Evolutionary conservation across 1,139 yeast species (phyloP), one percentile per base, ranked within the genome.

Genomic region (Petasospora rhodanensis): DNA sequence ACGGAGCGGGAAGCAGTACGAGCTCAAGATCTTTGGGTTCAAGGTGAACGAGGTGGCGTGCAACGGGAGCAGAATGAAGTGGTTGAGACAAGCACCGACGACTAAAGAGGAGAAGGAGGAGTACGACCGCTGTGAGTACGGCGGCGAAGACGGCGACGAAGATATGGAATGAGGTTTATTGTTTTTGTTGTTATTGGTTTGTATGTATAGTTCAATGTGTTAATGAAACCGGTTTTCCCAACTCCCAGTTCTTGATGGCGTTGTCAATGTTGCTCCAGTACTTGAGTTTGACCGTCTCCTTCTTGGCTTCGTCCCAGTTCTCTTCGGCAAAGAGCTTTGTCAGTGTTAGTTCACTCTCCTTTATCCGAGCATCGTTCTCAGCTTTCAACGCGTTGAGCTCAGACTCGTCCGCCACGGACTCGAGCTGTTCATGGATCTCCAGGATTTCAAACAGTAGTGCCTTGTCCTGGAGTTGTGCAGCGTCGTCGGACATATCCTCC

Each of bases 51-150:
- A 84, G 54, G 55, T 64, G 36, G 81, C 95, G 34, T 65, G 72
- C 14, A 73, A 84, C 30, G 98, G 99, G 0, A 93, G 95, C 10
- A 70, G 97, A 49, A 91, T 91, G 98, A 76, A 73, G 51, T 91
- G 99, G 99, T 66, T 91, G 42, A 74, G 97, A 47, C 76, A 76
- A 58, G 68, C 72, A 43, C 96, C 96, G 1, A 68, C 65, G 33
- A 65, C 77, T 1, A 64, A 61, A 9, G 73, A 64, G 29, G 86
- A 82, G 48, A 59, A 70, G 47, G 63, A 61, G 35, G 91, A 81
- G 54, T 77, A 65, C 45, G 68, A 73, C 10, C 63, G 59, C 29
- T 82, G 91, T 54, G 85, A 79, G 54, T 78, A 70, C 14, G 29
- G 29, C 15, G 34, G 26, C 7, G 28, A 19, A 4, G 31, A 23